Evolutionary conservation across 495 filamentous ascomycete species (phyloP).

Genomic region (Aspergillus ostianus): DNA sequence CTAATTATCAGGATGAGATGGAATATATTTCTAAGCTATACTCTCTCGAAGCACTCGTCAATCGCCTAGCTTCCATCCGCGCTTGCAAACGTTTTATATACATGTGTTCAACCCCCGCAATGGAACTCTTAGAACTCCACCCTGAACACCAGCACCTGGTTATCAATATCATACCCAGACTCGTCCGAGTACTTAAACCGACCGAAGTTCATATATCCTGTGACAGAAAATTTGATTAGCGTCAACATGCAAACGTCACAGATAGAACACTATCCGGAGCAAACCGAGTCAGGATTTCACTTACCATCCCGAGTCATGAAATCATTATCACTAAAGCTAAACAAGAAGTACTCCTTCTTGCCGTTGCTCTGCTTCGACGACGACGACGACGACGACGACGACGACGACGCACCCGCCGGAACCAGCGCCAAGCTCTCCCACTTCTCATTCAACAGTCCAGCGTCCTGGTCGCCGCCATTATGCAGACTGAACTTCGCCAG

Average conservation of each 20-base stretch:
- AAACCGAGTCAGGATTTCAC: conserved; percentile 3
- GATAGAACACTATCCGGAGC: neutral
- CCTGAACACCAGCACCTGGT: conserved; percentile 71
- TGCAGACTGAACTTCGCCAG: conserved; percentile 67
- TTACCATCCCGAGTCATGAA: conserved; percentile 76
- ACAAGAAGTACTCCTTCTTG: conserved; percentile 64
- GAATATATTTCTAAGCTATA: no score
- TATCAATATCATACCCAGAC: conserved; percentile 63
- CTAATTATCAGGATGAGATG: no score
- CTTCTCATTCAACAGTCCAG: conserved; percentile 69
- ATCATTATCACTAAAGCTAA: conserved; percentile 74
- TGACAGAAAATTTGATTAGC: neutral
- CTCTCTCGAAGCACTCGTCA: no score
- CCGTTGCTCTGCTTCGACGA: conserved; percentile 23
- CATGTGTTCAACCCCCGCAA: neutral
- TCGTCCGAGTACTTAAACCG: conserved; percentile 58
- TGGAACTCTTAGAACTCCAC: conserved; percentile 46
- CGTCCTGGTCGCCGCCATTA: conserved; percentile 61
- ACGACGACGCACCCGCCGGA: conserved; percentile 52
- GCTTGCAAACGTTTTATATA: no score
- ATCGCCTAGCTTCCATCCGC: no score
- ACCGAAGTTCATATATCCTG: conserved; percentile 64
- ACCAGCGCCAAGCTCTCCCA: conserved; percentile 73
- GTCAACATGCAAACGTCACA: neutral
- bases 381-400: no score